Conservation (phyloP, 306 rosid genomes). For the Alnus rubra region DNA sequence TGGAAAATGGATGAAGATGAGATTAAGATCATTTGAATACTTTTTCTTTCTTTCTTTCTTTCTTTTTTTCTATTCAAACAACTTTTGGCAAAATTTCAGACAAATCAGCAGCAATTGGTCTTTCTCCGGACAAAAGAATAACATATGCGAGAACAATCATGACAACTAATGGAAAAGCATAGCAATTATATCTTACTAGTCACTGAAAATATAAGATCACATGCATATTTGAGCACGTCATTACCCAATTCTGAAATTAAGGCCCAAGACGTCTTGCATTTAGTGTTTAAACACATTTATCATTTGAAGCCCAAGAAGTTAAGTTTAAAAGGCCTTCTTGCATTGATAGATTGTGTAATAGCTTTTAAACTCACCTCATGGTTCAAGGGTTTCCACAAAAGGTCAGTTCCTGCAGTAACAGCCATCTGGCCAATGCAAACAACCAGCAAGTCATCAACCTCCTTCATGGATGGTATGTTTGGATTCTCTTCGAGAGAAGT, state of each 20-base stretch:
- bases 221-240: conserved; percentile 7
- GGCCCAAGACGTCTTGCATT: neutral
- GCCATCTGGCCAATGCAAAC: conserved; percentile 92
- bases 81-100: neutral
- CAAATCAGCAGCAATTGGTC: neutral
- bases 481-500: conserved; percentile 46
- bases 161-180: neutral
- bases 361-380: conserved; percentile 58
- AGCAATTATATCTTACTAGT: neutral
- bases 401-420: conserved; percentile 84
- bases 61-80: neutral
- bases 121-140: neutral
- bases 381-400: conserved; percentile 86
- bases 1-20: neutral
- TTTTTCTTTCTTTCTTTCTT: too few relatives aligned
- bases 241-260: neutral
- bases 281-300: neutral
- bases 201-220: neutral
- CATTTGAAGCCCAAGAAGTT: neutral
- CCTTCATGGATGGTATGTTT: conserved; percentile 57
- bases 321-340: neutral
- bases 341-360: neutral
- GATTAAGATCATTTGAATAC: too few relatives aligned
- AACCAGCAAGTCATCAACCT: conserved; percentile 82
- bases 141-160: neutral